A percentile compares a stretch with the other conserved stretches of the same genome.
phyloP scores from a whole-genome alignment of 169 alveolate species.

The Eimeria zaria region DNA sequence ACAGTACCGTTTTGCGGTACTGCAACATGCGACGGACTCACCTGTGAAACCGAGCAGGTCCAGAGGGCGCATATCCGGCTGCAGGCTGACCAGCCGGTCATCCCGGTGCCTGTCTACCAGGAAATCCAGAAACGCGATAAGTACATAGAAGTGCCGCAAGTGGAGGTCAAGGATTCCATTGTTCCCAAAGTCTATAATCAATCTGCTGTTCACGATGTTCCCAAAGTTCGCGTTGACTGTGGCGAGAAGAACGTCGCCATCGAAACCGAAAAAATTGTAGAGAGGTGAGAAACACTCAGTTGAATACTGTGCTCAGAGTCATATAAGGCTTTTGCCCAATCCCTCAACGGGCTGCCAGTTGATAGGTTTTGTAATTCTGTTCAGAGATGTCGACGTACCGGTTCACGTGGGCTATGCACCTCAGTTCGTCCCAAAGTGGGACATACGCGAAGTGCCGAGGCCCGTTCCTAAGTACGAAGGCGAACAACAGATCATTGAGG shows the following conservation, averaged over 20 bases:
- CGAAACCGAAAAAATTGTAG: constrained; percentile 88
- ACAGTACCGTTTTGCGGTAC: constrained; percentile 73
- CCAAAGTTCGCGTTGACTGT: constrained; percentile 90
- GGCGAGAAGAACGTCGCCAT: constrained; percentile 90
- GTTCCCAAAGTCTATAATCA: constrained; percentile 92
- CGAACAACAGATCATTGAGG: constrained; percentile 92
- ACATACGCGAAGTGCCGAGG: constrained; percentile 92
- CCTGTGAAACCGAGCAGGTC: constrained; percentile 46
- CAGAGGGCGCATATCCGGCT: constrained; percentile 83
- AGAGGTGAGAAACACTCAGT: constrained; percentile 77
- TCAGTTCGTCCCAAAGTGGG: constrained; percentile 93
- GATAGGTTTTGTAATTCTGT: neutral
- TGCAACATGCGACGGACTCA: constrained; percentile 34
- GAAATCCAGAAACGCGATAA: constrained; percentile 92
- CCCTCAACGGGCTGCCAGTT: neutral
- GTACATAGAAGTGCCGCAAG: constrained; percentile 91
- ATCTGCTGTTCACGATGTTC: constrained; percentile 93
- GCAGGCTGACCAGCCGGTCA: constrained; percentile 93
- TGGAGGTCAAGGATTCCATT: constrained; percentile 90
- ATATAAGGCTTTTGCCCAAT: neutral
- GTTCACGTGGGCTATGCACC: constrained; percentile 93
- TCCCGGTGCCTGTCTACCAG: constrained; percentile 93
- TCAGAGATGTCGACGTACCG: constrained; percentile 90
- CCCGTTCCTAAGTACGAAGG: constrained; percentile 93
- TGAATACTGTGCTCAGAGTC: neutral